Conservation (phyloP, 2,329 filamentous ascomycete genomes). For the Fusarium sp. region DNA sequence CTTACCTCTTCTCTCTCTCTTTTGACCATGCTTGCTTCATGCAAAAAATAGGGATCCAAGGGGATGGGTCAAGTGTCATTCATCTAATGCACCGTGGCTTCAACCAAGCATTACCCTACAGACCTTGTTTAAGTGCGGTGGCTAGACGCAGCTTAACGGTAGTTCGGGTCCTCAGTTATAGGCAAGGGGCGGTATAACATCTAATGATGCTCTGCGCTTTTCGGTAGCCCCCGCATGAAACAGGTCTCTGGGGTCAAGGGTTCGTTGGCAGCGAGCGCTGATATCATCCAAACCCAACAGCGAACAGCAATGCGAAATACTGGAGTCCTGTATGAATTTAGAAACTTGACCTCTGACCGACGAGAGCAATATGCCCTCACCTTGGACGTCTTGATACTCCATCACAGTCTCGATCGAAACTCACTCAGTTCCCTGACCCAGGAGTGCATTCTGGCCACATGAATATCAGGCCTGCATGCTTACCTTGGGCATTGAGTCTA, state of each 20-base stretch:
- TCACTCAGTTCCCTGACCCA: neutral
- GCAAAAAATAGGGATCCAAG: neutral
- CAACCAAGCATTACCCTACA: constrained; percentile 2
- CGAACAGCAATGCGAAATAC: constrained; percentile 17
- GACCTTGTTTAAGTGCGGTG: constrained; percentile 1
- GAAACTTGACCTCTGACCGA: neutral
- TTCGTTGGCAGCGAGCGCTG: constrained; percentile 7
- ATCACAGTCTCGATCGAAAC: neutral
- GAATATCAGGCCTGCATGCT: neutral
- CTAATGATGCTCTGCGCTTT: constrained; percentile 9
- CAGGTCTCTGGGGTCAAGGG: constrained; percentile 26
- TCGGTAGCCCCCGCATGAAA: constrained; percentile 32
- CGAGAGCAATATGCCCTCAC: neutral
- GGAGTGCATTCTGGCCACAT: neutral
- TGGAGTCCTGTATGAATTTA: neutral
- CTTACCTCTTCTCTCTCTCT: neutral
- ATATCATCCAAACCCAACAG: constrained; percentile 20
- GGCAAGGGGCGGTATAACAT: constrained; percentile 16
- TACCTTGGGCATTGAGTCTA: constrained; percentile 9
- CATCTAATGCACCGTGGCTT: neutral
- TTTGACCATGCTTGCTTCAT: neutral
- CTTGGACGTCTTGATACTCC: neutral
- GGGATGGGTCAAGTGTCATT: neutral
- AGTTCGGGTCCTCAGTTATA: constrained; percentile 15
- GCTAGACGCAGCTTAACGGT: constrained; percentile 1